A percentile compares a stretch with the other conserved stretches of the same genome.
Conservation (phyloP, 768 basidiomycete genomes). For the Podaxis sp. region DNA sequence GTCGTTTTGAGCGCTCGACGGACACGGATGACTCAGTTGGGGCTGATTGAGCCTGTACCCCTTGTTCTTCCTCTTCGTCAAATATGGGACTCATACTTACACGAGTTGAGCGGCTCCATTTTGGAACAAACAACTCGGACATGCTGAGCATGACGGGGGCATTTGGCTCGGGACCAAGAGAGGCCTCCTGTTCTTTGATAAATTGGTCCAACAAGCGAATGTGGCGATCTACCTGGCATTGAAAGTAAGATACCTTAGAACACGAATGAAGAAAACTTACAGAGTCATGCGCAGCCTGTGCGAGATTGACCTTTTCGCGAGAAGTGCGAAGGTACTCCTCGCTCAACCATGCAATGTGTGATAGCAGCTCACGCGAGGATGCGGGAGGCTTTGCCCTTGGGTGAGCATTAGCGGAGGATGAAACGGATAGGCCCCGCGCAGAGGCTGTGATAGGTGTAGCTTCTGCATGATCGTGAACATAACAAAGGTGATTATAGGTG, state of each 20-base stretch:
- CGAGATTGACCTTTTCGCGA: slow-evolving; percentile 78
- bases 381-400: slow-evolving; percentile 27
- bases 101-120: slow-evolving; percentile 40
- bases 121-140: slow-evolving; percentile 59
- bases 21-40: background rate
- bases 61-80: slow-evolving; percentile 23
- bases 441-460: background rate
- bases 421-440: background rate
- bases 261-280: slow-evolving; percentile 31
- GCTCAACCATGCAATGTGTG: slow-evolving; percentile 54
- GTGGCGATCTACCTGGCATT: slow-evolving; percentile 70
- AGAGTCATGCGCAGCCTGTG: slow-evolving; percentile 66
- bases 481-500: background rate
- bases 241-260: slow-evolving; percentile 8
- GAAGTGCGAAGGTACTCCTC: slow-evolving; percentile 62
- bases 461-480: background rate
- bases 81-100: slow-evolving; percentile 35
- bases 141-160: slow-evolving; percentile 44
- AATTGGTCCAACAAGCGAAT: slow-evolving; percentile 76
- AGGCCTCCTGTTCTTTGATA: slow-evolving; percentile 43
- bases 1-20: background rate
- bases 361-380: slow-evolving; percentile 50
- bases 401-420: slow-evolving; percentile 12
- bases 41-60: background rate
- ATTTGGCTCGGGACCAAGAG: slow-evolving; percentile 35